Evolutionary conservation across 148 eudicot species (phyloP).

Genomic region (Rhododendron simsii): DNA sequence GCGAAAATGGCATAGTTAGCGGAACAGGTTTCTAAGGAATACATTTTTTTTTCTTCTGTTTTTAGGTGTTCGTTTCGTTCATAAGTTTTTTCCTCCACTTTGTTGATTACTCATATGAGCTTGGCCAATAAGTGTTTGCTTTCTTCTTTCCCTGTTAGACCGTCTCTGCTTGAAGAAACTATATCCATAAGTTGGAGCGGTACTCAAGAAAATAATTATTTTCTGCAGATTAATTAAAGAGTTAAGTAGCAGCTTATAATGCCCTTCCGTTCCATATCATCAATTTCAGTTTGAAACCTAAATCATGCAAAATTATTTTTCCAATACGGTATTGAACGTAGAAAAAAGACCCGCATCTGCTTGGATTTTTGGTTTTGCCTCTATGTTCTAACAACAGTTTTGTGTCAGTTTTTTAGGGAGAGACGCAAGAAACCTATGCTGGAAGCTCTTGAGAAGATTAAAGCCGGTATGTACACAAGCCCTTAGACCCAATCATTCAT

Average conservation of each 20-base stretch:
- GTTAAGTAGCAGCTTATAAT: not conserved
- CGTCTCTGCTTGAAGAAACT: not conserved
- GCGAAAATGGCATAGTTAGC: no score
- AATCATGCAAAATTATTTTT: not conserved
- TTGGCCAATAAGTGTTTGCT: not conserved
- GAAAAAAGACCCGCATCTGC: not conserved
- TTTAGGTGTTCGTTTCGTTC: not conserved
- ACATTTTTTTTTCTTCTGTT: not conserved
- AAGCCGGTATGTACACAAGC: conserved; percentile 49
- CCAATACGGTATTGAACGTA: not conserved
- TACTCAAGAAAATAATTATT: not conserved
- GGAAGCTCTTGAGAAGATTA: conserved; percentile 85
- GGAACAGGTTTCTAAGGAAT: not conserved
- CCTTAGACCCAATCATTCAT: not conserved
- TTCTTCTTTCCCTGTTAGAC: not conserved
- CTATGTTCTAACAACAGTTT: not conserved
- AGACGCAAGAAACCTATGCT: conserved; percentile 50
- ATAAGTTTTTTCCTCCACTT: not conserved
- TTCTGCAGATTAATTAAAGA: not conserved
- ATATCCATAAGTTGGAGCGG: not conserved
- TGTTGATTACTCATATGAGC: not conserved
- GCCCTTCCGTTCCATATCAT: not conserved
- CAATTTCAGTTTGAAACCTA: not conserved
- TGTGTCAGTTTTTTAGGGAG: conserved; percentile 41
- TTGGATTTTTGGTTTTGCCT: not conserved